Evolutionary conservation across 129 eudicot genomes (phyloP).

Genomic region (Saussurea involucrata): DNA sequence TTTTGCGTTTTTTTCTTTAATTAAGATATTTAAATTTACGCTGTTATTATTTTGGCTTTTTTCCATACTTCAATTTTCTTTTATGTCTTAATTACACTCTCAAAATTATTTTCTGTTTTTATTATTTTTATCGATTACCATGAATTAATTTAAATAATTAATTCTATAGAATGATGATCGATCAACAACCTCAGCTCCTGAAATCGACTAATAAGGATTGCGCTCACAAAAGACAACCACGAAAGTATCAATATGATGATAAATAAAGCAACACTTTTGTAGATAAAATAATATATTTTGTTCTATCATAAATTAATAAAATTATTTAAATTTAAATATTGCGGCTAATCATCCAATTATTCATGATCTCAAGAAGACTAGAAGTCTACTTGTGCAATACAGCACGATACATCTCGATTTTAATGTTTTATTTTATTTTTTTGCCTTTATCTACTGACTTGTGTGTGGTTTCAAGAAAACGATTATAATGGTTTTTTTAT

Average conservation of each 20-base stretch:
- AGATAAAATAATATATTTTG: background rate
- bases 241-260: background rate
- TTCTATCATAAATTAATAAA: background rate
- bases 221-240: background rate
- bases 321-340: background rate
- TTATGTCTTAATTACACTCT: background rate
- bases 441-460: too few relatives aligned
- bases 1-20: too few relatives aligned
- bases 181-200: background rate
- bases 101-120: background rate
- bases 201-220: background rate
- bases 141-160: background rate
- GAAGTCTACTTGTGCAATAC: too few relatives aligned
- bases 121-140: background rate
- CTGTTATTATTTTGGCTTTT: too few relatives aligned
- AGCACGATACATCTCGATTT: too few relatives aligned
- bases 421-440: too few relatives aligned
- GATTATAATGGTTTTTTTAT: too few relatives aligned
- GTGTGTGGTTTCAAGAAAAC: too few relatives aligned
- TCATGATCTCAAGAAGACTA: background rate
- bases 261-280: background rate
- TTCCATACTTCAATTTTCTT: background rate
- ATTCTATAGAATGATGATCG: background rate
- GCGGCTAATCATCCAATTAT: background rate
- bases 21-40: too few relatives aligned